Conservation (phyloP, 352 stramenopile genomes). For the Aphanomyces cochlioides region DNA sequence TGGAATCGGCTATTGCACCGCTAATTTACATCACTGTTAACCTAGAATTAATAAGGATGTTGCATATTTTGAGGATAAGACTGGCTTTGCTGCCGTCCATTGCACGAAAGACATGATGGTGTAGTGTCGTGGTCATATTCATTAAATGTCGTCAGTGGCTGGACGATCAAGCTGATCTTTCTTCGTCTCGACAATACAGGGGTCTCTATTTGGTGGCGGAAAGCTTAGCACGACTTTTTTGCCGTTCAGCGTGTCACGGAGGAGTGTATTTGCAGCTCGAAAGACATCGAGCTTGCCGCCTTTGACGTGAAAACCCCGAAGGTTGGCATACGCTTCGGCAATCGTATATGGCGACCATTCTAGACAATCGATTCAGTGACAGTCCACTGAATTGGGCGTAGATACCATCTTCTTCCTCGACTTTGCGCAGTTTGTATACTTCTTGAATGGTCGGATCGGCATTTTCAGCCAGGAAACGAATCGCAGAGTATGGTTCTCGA, state of each 20-base stretch:
- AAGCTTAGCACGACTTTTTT: slow-evolving; percentile 81
- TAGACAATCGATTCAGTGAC: slow-evolving; percentile 8
- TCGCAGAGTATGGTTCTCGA: slow-evolving; percentile 77
- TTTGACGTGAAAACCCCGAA: slow-evolving; percentile 69
- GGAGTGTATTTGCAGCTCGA: slow-evolving; percentile 61
- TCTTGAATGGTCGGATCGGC: slow-evolving; percentile 62
- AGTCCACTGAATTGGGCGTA: background rate
- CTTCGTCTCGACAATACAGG: background rate
- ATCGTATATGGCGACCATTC: slow-evolving; percentile 75
- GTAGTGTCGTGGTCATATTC: too few species aligned
- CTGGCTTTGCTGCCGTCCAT: too few species aligned
- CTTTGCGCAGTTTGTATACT: slow-evolving; percentile 72
- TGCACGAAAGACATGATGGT: too few species aligned
- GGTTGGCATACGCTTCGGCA: slow-evolving; percentile 67
- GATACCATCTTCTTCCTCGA: slow-evolving; percentile 61
- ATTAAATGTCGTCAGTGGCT: too few species aligned
- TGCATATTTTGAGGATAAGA: too few species aligned
- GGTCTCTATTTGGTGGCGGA: slow-evolving; percentile 40
- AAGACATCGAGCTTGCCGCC: slow-evolving; percentile 74
- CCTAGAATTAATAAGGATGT: too few species aligned
- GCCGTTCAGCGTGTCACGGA: slow-evolving; percentile 75
- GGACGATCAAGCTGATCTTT: background rate
- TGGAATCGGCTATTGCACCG: too few species aligned
- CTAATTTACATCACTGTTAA: too few species aligned
- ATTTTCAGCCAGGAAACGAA: slow-evolving; percentile 84